These are phyloP conservation scores for Cyanodermella asteris DNA, from an alignment of 2,329 filamentous ascomycete genomes.

Conservation along the genomic window DNA sequence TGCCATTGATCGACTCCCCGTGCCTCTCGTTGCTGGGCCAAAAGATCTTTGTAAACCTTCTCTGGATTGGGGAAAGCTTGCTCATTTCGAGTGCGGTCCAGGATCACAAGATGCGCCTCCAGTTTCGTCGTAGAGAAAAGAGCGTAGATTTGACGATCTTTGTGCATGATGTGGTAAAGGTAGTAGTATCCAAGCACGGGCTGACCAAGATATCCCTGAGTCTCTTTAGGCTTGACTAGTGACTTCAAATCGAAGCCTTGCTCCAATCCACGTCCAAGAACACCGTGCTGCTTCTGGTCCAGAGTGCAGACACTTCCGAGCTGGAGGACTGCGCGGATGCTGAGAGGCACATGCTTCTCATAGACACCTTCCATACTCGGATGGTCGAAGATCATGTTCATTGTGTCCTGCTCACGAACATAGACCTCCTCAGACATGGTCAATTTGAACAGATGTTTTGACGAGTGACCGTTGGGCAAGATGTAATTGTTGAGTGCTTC, in stretches of 20 bases:
- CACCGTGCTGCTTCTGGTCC: slow-evolving; percentile 72
- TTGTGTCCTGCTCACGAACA: slow-evolving; percentile 62
- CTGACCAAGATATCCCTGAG: slow-evolving; percentile 54
- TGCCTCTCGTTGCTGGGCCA: slow-evolving; percentile 31
- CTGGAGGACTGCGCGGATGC: slow-evolving; percentile 67
- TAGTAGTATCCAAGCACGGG: slow-evolving; percentile 66
- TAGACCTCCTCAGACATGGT: slow-evolving; percentile 77
- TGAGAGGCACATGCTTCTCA: slow-evolving; percentile 75
- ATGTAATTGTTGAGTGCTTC: slow-evolving; percentile 90
- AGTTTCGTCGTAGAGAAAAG: slow-evolving; percentile 66
- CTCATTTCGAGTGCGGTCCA: slow-evolving; percentile 59
- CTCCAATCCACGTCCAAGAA: slow-evolving; percentile 78
- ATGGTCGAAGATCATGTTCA: slow-evolving; percentile 69
- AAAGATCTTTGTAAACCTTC: slow-evolving; percentile 63
- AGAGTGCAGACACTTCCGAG: slow-evolving; percentile 84
- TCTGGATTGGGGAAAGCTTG: slow-evolving; percentile 79
- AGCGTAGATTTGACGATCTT: slow-evolving; percentile 82
- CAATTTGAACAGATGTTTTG: slow-evolving; percentile 82
- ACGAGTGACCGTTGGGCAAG: slow-evolving; percentile 83
- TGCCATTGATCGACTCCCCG: slow-evolving; percentile 41
- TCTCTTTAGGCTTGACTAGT: slow-evolving; percentile 43
- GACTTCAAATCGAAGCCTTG: slow-evolving; percentile 75
- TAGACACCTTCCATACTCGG: slow-evolving; percentile 93
- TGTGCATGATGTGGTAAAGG: slow-evolving; percentile 75
- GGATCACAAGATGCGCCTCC: slow-evolving; percentile 70